These are phyloP conservation scores for Cryptococcus sp. DNA, from an alignment of 1,284 basidiomycete genomes.

Conservation along the genomic window DNA sequence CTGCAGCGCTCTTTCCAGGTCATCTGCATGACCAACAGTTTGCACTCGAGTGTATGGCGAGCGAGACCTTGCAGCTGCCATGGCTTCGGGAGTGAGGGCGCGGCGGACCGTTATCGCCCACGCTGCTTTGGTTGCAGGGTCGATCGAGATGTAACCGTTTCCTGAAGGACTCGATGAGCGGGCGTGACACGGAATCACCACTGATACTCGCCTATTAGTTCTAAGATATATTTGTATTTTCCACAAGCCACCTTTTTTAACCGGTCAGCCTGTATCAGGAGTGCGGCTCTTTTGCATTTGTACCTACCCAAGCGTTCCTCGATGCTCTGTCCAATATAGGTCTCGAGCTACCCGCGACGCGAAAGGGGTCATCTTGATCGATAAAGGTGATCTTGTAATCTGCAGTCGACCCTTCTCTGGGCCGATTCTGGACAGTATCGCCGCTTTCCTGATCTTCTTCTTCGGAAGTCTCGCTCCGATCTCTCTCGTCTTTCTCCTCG, in stretches of 20 bases:
- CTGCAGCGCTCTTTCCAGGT: constrained; percentile 43
- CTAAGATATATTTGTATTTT: constrained; percentile 70
- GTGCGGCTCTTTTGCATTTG: constrained; percentile 53
- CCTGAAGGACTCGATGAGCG: constrained; percentile 13
- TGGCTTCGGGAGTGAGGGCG: constrained; percentile 24
- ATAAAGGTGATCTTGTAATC: constrained; percentile 63
- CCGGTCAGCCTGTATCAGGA: background rate
- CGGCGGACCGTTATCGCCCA: constrained; percentile 28
- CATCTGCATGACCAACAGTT: constrained; percentile 31
- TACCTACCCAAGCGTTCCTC: constrained; percentile 55
- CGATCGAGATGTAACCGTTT: constrained; percentile 73
- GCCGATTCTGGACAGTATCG: background rate
- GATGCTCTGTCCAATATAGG: constrained; percentile 58
- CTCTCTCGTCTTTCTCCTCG: constrained; percentile 62
- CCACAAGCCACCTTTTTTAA: constrained; percentile 78
- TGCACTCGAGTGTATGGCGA: constrained; percentile 22
- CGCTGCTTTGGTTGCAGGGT: constrained; percentile 44
- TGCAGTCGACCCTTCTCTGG: constrained; percentile 54
- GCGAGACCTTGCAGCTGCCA: constrained; percentile 2
- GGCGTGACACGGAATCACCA: background rate
- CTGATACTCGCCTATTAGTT: constrained; percentile 61
- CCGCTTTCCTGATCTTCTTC: background rate
- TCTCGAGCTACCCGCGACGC: constrained; percentile 22
- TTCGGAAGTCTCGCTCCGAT: constrained; percentile 2
- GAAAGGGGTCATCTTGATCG: constrained; percentile 79